These are phyloP conservation scores for Pestalotiopsis fici DNA, from an alignment of 2,329 filamentous ascomycete genomes.

Conservation along the genomic window DNA sequence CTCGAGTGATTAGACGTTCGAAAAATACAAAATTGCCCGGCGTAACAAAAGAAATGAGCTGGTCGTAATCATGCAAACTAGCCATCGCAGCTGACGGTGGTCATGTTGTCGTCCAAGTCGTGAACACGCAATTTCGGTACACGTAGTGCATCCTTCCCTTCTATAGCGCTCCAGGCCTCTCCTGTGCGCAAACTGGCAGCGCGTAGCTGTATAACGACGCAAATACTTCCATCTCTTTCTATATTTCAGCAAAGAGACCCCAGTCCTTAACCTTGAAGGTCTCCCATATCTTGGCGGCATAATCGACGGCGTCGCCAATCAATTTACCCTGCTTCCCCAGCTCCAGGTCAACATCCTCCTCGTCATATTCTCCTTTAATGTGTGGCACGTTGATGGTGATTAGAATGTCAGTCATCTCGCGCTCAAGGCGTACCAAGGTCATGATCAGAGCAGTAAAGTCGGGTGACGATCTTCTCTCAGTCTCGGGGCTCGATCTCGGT, in stretches of 20 bases:
- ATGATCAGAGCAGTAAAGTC: slow-evolving; percentile 77
- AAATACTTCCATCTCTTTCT: slow-evolving; percentile 7
- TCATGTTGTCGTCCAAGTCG: background rate
- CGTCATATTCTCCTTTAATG: slow-evolving; percentile 71
- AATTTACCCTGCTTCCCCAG: slow-evolving; percentile 66
- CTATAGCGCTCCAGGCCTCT: background rate
- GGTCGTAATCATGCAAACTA: too few relatives aligned
- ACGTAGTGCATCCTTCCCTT: background rate
- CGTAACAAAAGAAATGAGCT: too few relatives aligned
- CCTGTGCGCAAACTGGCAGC: background rate
- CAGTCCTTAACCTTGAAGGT: slow-evolving; percentile 81
- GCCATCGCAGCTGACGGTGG: too few relatives aligned
- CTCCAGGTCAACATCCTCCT: slow-evolving; percentile 70
- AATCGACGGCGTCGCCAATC: slow-evolving; percentile 69
- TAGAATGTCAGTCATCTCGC: slow-evolving; percentile 77
- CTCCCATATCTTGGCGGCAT: slow-evolving; percentile 67
- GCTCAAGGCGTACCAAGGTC: slow-evolving; percentile 74
- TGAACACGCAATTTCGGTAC: background rate
- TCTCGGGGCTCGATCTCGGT: slow-evolving; percentile 33
- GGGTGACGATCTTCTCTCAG: slow-evolving; percentile 41
- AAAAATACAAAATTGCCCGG: too few relatives aligned
- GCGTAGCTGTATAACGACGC: background rate
- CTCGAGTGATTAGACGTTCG: too few relatives aligned
- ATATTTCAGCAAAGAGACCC: slow-evolving; percentile 64
- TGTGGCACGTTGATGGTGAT: slow-evolving; percentile 89